Conservation (phyloP, 139 green algal genomes). For the Nannochloris sp. region DNA sequence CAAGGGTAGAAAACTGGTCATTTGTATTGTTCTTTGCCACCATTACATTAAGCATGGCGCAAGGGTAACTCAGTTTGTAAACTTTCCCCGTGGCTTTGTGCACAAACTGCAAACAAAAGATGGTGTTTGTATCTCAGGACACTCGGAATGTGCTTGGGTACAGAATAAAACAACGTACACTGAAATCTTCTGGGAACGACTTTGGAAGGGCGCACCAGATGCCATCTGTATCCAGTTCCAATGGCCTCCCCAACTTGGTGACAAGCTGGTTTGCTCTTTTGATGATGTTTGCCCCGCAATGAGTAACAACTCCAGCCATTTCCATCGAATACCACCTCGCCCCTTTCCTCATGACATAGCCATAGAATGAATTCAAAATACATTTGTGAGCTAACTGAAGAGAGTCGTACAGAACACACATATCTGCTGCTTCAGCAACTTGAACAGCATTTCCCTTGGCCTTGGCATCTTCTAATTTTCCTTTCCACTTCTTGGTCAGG, state of each 20-base stretch:
- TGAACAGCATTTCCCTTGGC: constrained; percentile 47
- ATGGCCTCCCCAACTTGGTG: constrained; percentile 65
- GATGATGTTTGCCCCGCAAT: constrained; percentile 96
- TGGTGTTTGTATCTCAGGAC: not conserved
- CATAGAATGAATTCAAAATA: constrained; percentile 99
- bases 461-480: constrained; percentile 74
- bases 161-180: constrained; percentile 22
- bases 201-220: constrained; percentile 93
- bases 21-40: constrained; percentile 93
- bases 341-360: constrained; percentile 89
- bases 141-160: not conserved
- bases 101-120: constrained; percentile 1
- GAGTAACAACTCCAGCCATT: constrained; percentile 96
- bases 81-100: constrained; percentile 45
- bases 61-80: constrained; percentile 86
- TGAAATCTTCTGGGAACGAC: constrained; percentile 93
- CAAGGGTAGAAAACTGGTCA: constrained; percentile 69
- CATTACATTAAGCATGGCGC: constrained; percentile 96
- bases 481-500: constrained; percentile 89
- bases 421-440: constrained; percentile 65
- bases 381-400: constrained; percentile 99
- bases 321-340: constrained; percentile 98
- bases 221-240: constrained; percentile 98
- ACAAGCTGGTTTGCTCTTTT: constrained; percentile 67
- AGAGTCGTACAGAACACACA: constrained; percentile 84